Evolutionary conservation across 2,329 filamentous ascomycete genomes (phyloP).

Genomic region (Aurifilum marmelostoma): DNA sequence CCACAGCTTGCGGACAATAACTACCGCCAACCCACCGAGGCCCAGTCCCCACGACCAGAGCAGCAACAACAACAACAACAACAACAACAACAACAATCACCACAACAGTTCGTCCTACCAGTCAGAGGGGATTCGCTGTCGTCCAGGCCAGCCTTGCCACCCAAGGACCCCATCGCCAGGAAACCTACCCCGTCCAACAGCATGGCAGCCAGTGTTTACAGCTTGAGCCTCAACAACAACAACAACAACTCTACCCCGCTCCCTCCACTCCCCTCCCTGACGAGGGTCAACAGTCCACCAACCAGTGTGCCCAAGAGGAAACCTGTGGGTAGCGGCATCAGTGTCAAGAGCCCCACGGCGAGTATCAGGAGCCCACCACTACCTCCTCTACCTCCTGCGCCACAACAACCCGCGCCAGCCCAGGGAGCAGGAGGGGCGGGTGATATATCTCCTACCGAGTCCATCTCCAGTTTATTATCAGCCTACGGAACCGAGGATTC

Average conservation of each 20-base stretch:
- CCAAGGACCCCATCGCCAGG: conserved; percentile 23
- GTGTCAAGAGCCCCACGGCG: conserved; percentile 12
- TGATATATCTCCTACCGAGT: conserved; percentile 47
- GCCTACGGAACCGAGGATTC: conserved; percentile 46
- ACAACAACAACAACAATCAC: background rate
- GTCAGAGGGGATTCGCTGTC: conserved; percentile 29
- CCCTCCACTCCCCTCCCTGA: conserved; percentile 21
- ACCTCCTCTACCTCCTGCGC: conserved; percentile 31
- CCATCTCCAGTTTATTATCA: conserved; percentile 58
- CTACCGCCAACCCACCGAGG: background rate
- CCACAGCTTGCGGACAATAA: conserved; percentile 35
- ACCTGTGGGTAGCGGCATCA: conserved; percentile 25
- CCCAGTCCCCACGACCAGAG: conserved; percentile 1
- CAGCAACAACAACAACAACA: background rate
- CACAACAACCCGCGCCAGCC: background rate
- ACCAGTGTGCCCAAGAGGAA: conserved; percentile 24
- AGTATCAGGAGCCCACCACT: background rate
- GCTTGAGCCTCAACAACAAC: conserved; percentile 4
- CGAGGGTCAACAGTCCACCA: conserved; percentile 25
- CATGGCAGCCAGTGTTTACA: conserved; percentile 20
- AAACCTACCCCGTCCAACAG: conserved; percentile 6
- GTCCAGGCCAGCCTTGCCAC: conserved; percentile 29
- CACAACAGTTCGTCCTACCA: conserved; percentile 16
- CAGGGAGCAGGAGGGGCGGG: conserved; percentile 6
- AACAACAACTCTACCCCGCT: conserved; percentile 15